Base-by-base conservation (phyloP, 2,329 filamentous ascomycete species). In the Diplodia mutila region DNA sequence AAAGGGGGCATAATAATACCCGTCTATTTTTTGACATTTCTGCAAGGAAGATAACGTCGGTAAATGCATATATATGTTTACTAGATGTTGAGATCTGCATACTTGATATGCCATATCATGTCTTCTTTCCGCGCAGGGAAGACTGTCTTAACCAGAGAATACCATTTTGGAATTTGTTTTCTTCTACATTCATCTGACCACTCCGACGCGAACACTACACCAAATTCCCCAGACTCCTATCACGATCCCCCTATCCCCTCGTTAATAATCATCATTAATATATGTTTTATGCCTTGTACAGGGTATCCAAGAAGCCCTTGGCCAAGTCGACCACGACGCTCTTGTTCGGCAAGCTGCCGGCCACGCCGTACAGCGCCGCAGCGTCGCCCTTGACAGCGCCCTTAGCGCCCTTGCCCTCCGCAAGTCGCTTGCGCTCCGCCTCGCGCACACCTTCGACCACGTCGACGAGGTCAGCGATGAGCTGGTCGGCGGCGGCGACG, bases 321-420 rank as follows among this genome's bases (percentile, higher is more conserved):
- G 94, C 94, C 76, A 99, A 81, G 74, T 97, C 92, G 71, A 92
- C 92, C 37, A 99, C 93, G 39, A 99, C 90, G 72, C 91, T 93
- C 86, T 98, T 98, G 78, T 99, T 96, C 1, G 95, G 95, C 79
- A 99, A 80, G 75, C 92, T 96, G 6, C 95, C 95, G 0, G 95
- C 95, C 67, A 99, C 94, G 66, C 95, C 95, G 80, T 99, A 99
- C 70, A 99, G 81, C 4, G 94, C 94, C 1, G 93, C 92, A 16
- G 92, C 89, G 77, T 97, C 92, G 1, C 92, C 92, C 73, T 88
- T 85, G 27, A 87, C 81, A 3, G 77, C 88, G 6, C 83, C 84
- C 70, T 85, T 85, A 65, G 80, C 81, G 6, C 85, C 85, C 79
- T 89, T 90, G 12, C 90, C 90, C 80, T 92, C 89, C 1, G 88